These are phyloP conservation scores for Fusarium chaquense DNA, from an alignment of 2,329 filamentous ascomycete species.

Conservation along the genomic window DNA sequence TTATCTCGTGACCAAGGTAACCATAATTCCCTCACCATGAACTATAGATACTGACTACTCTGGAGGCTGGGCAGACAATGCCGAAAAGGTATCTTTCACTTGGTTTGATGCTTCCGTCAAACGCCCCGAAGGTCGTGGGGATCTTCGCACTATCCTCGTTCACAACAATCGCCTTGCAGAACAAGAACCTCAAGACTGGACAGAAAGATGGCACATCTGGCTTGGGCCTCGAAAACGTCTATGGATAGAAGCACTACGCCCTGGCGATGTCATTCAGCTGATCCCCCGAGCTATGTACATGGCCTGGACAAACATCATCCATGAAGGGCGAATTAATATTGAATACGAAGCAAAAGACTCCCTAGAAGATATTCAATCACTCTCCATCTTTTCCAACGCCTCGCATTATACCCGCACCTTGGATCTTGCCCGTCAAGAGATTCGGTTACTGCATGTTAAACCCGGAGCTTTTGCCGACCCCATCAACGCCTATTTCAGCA, in stretches of 20 bases:
- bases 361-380: neutral
- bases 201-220: neutral
- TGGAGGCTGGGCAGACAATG: slow-evolving; percentile 32
- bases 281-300: slow-evolving; percentile 34
- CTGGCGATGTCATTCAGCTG: slow-evolving; percentile 31
- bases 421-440: slow-evolving; percentile 2
- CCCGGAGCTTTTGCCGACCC: slow-evolving; percentile 24
- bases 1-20: slow-evolving; percentile 33
- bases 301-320: slow-evolving; percentile 37
- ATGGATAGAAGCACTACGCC: slow-evolving; percentile 25
- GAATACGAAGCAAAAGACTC: slow-evolving; percentile 15
- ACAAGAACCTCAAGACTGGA: slow-evolving; percentile 3
- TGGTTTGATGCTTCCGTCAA: slow-evolving; percentile 38
- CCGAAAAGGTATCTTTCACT: slow-evolving; percentile 21
- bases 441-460: slow-evolving; percentile 21
- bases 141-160: slow-evolving; percentile 24
- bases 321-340: slow-evolving; percentile 27
- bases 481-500: slow-evolving; percentile 12
- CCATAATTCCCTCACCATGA: neutral
- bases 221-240: slow-evolving; percentile 14
- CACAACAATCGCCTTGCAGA: slow-evolving; percentile 28
- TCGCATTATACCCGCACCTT: slow-evolving; percentile 3
- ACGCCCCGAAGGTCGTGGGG: slow-evolving; percentile 29
- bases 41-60: rapidly evolving
- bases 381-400: neutral